phyloP scores from a whole-genome alignment of 495 filamentous ascomycete genomes.

The Parathielavia appendiculata region DNA sequence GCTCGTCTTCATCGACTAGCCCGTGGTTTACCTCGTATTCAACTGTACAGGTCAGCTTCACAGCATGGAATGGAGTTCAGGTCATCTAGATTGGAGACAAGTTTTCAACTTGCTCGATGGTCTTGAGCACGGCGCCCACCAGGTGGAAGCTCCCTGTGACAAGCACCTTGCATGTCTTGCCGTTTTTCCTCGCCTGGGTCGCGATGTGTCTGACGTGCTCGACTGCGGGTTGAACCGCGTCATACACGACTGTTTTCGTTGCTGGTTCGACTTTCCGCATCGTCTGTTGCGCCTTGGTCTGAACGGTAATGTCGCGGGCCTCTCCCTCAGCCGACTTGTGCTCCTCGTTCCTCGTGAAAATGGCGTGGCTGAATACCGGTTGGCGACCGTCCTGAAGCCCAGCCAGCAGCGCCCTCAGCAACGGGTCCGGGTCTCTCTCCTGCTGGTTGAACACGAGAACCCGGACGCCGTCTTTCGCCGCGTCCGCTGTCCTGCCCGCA shows the following conservation, averaged over 20 bases:
- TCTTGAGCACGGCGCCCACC: constrained; percentile 73
- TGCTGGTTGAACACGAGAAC: constrained; percentile 94
- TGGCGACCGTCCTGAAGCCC: constrained; percentile 12
- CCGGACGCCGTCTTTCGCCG: constrained; percentile 17
- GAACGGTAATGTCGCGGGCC: constrained; percentile 33
- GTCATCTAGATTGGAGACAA: constrained; percentile 16
- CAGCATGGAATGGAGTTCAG: constrained; percentile 12
- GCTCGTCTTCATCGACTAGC: constrained; percentile 18
- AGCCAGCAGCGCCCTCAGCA: constrained; percentile 49
- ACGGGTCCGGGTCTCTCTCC: constrained; percentile 62
- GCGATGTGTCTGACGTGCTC: constrained; percentile 22
- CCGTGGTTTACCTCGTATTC: constrained; percentile 13
- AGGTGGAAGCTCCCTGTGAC: constrained; percentile 88
- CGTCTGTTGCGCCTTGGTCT: constrained; percentile 28
- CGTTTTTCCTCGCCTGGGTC: constrained; percentile 12
- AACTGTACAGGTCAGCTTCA: constrained; percentile 22
- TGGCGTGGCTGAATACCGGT: constrained; percentile 31
- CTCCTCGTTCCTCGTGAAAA: constrained; percentile 44
- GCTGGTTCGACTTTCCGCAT: constrained; percentile 18
- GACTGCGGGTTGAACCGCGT: constrained; percentile 31
- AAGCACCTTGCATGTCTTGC: constrained; percentile 35
- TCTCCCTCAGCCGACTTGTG: constrained; percentile 15
- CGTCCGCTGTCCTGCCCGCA: constrained; percentile 27
- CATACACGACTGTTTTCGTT: constrained; percentile 21
- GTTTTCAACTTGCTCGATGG: constrained; percentile 53